phyloP scores from a whole-genome alignment of 2,329 filamentous ascomycete species.

The Fusarium metavorans region DNA sequence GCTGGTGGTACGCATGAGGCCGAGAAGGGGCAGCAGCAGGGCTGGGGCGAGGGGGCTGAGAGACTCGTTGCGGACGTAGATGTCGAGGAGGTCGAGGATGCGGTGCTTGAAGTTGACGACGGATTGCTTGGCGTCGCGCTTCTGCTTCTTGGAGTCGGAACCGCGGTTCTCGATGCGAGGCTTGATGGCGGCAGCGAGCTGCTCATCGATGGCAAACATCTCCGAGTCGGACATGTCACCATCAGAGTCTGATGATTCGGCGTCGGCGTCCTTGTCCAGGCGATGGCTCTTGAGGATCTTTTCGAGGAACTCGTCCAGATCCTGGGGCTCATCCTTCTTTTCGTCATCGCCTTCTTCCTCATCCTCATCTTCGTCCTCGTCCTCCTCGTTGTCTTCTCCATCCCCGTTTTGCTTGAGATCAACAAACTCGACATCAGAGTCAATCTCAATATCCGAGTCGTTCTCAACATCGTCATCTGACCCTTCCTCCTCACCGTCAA shows the following conservation, averaged over 20 bases:
- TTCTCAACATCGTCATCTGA: constrained; percentile 58
- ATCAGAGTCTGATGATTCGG: constrained; percentile 70
- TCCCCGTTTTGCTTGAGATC: constrained; percentile 56
- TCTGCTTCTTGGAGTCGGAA: constrained; percentile 80
- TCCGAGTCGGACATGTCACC: constrained; percentile 95
- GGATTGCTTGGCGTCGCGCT: constrained; percentile 87
- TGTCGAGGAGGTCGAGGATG: constrained; percentile 86
- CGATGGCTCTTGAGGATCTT: constrained; percentile 80
- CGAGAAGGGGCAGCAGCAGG: constrained; percentile 81
- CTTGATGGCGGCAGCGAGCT: constrained; percentile 87
- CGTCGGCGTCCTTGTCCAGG: constrained; percentile 69
- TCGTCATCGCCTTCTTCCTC: constrained; percentile 55
- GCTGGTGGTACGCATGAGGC: constrained; percentile 79
- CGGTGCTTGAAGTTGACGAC: constrained; percentile 96
- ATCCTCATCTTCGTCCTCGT: constrained; percentile 56
- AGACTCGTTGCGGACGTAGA: constrained; percentile 85
- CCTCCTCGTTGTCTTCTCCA: constrained; percentile 58
- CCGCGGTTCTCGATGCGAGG: constrained; percentile 73
- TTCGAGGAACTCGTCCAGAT: constrained; percentile 80
- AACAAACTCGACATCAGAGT: constrained; percentile 64
- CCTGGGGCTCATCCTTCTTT: constrained; percentile 58
- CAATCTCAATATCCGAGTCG: constrained; percentile 61
- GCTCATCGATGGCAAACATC: constrained; percentile 89
- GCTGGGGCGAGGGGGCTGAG: constrained; percentile 75
- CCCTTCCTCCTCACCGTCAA: constrained; percentile 57